phyloP scores from a whole-genome alignment of 192 early-diverging fungal species.

The Coemansia sp. region DNA sequence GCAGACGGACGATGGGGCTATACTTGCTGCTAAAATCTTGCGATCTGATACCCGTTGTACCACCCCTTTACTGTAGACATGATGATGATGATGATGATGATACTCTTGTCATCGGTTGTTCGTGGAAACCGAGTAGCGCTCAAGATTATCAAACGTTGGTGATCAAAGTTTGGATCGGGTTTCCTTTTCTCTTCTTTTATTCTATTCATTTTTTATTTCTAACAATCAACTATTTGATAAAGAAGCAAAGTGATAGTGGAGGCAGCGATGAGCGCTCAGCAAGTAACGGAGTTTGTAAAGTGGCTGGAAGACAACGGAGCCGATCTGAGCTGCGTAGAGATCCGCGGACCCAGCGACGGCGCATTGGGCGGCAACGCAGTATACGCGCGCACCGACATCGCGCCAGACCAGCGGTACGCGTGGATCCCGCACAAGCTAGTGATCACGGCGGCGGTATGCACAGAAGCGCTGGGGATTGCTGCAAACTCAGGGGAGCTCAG shows the following conservation, averaged over 20 bases:
- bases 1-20: no score
- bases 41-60: no score
- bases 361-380: constrained; percentile 54
- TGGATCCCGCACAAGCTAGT: constrained; percentile 58
- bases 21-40: no score
- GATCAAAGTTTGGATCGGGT: background rate
- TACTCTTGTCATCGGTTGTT: no score
- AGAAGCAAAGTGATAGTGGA: no score
- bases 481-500: constrained; percentile 16
- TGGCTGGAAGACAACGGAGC: constrained; percentile 57
- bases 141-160: no score
- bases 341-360: constrained; percentile 18
- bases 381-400: constrained; percentile 46
- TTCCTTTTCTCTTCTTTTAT: background rate
- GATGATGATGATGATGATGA: no score
- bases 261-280: background rate
- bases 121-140: no score
- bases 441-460: constrained; percentile 57
- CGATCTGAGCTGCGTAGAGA: constrained; percentile 30
- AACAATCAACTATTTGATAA: background rate
- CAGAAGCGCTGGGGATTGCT: constrained; percentile 18
- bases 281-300: constrained; percentile 22
- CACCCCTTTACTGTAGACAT: no score
- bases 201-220: background rate
- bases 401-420: constrained; percentile 51